A percentile compares a stretch with the other conserved stretches of the same genome.
Evolutionary conservation across 805 yeast genomes (phyloP).

Genomic region (Saccharomycopsis oosterbeekiorum): DNA sequence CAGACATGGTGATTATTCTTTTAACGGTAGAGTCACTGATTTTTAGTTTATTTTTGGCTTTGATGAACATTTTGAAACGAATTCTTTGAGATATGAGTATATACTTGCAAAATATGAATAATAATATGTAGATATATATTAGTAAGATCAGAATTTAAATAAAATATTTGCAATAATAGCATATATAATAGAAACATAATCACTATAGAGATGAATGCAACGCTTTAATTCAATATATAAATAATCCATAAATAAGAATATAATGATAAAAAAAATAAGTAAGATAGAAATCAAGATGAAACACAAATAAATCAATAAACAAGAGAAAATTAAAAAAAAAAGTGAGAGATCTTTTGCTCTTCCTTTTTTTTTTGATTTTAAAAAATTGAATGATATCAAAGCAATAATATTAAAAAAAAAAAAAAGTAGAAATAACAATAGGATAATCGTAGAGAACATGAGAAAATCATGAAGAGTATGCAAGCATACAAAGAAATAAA

Average conservation of each 20-base stretch:
- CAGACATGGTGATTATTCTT: constrained; percentile 86
- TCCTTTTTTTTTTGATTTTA: no score
- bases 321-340: not conserved
- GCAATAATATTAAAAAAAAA: not conserved
- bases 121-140: not conserved
- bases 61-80: not conserved
- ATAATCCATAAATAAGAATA: not conserved
- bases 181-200: not conserved
- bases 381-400: no score
- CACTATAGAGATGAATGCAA: not conserved
- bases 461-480: constrained; percentile 1
- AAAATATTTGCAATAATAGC: not conserved
- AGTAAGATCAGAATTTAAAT: not conserved
- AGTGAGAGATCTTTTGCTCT: no score
- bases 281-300: not conserved
- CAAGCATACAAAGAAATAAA: constrained; percentile 1
- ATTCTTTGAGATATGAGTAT: not conserved
- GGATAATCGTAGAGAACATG: not conserved
- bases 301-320: not conserved
- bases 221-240: not conserved
- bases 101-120: not conserved
- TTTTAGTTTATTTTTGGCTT: constrained; percentile 40
- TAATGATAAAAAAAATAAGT: not conserved
- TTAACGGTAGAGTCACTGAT: constrained; percentile 93
- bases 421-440: not conserved